Evolutionary conservation across 257 asterid species (phyloP), one percentile per base, ranked within the genome.

Genomic region (Catharanthus roseus): DNA sequence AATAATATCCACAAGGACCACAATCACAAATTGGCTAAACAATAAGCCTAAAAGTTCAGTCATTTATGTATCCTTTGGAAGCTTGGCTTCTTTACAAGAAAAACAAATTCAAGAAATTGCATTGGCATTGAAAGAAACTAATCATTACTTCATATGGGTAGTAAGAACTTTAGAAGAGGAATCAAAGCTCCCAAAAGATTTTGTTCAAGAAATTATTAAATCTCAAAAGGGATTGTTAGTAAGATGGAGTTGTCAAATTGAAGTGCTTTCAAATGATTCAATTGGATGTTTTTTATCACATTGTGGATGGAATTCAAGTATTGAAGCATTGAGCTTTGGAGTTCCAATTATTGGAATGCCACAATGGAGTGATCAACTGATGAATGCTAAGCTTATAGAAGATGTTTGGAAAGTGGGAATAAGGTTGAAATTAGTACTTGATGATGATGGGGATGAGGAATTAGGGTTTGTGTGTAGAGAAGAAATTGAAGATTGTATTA

Each of bases 321-420:
- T 80, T 0, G 96, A 91, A 69, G 87, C 96, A 7, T 50, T 89
- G 82, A 79, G 92, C 41, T 29, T 86, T 65, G 97, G 96, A 2
- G 86, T 89, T 78, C 93, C 96, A 4, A 84, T 88, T 92, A 92
- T 92, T 58, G 89, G 77, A 6, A 84, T 89, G 90, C 97, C 97
- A 1, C 88, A 84, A 21, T 92, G 96, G 96, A 86, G 90, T 1
- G 96, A 92, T 72, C 97, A 92, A 62, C 70, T 96, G 0, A 89
- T 82, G 16, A 84, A 84, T 58, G 91, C 97, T 0, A 92, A 88
- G 76, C 66, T 89, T 11, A 79, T 92, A 58, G 85, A 85, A 56
- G 96, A 89, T 67, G 85, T 86, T 26, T 89, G 96, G 96, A 45
- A 74, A 6, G 75, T 80, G 0, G 97, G 97, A 5, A 55, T 85